Evolutionary conservation across 768 basidiomycete species (phyloP).

Genomic region (Guyanaporus albipodus): DNA sequence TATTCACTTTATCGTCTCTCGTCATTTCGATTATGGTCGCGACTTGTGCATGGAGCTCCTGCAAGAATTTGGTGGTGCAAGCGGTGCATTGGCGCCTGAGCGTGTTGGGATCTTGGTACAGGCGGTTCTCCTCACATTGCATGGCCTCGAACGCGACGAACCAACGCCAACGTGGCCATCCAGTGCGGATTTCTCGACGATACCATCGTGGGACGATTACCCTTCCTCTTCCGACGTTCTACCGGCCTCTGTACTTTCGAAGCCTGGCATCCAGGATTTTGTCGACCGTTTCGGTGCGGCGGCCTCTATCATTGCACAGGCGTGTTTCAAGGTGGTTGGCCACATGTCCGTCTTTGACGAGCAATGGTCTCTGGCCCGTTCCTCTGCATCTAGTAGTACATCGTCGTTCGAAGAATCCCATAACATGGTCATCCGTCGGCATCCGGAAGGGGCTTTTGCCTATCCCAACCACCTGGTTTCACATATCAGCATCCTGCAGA

Average conservation of each 20-base stretch:
- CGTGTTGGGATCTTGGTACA: slow-evolving; percentile 70
- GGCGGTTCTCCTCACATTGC: slow-evolving; percentile 70
- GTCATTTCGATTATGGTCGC: slow-evolving; percentile 80
- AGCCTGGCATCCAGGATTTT: slow-evolving; percentile 69
- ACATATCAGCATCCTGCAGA: slow-evolving; percentile 67
- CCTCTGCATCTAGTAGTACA: slow-evolving; percentile 33
- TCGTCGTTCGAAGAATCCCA: slow-evolving; percentile 66
- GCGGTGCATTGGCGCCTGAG: slow-evolving; percentile 59
- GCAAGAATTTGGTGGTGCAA: slow-evolving; percentile 56
- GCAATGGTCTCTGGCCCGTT: slow-evolving; percentile 65
- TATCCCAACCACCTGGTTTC: slow-evolving; percentile 61
- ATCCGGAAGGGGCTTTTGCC: slow-evolving; percentile 58
- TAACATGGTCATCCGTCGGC: slow-evolving; percentile 63
- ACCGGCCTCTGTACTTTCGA: slow-evolving; percentile 50
- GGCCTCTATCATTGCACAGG: slow-evolving; percentile 51
- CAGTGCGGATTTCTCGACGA: slow-evolving; percentile 57
- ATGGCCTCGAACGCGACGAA: slow-evolving; percentile 68
- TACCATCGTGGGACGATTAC: slow-evolving; percentile 58
- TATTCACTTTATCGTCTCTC: slow-evolving; percentile 76
- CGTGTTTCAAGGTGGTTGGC: slow-evolving; percentile 64
- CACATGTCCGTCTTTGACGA: slow-evolving; percentile 83
- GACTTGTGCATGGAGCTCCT: slow-evolving; percentile 79
- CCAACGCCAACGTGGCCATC: slow-evolving; percentile 76
- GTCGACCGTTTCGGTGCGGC: slow-evolving; percentile 59
- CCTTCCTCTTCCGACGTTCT: slow-evolving; percentile 64